Base-by-base conservation (phyloP, 441 rosid species). In the Flueggea neowawraea region DNA sequence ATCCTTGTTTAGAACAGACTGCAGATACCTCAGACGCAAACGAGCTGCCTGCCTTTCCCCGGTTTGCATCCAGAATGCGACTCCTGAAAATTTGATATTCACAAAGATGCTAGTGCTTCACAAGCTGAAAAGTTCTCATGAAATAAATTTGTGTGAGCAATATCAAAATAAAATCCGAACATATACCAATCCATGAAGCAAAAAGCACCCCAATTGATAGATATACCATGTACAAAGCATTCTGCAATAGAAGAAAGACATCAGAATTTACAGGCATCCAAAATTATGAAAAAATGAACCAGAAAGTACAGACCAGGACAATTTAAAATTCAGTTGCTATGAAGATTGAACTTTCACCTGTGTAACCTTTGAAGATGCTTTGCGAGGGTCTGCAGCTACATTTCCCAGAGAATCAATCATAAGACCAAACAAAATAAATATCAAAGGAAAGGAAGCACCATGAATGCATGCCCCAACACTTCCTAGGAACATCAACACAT, bases 41-140 rank as follows among this genome's bases (percentile, higher is more conserved):
- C 91, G 65, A 11, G 91, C 81, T 12, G 96, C 81, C 76, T 91
- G 97, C 75, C 97, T 83, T 73, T 88, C 96, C 50, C 90, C 94
- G 32, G 94, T 88, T 79, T 88, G 96, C 84, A 76, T 86, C 94
- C 94, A 88, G 57, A 73, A 78, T 50, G 86, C 91, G 58, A 86
- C 91, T 54, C 88, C 83, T 83, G 70, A 59, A 82, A 69, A 16
- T 28, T 12, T 8, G 8, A 47, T 32, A 31, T 14, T 33, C 5
- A 16, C 10, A 16, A 52, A 14, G 45, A 50, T 22, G 15, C 45
- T 28, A 13, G 9, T 14, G 41, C 33, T 36, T 36, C 41, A 36
- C 41, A 36, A 36, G 41, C 41, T 36, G 41, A 36, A 36, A 33
- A 36, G 41, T 36, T 36, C 28, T 22, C 28, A 36, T 36, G 4